These are phyloP conservation scores for Gleditsia sinensis DNA, from an alignment of 306 rosid species.

Conservation along the genomic window DNA sequence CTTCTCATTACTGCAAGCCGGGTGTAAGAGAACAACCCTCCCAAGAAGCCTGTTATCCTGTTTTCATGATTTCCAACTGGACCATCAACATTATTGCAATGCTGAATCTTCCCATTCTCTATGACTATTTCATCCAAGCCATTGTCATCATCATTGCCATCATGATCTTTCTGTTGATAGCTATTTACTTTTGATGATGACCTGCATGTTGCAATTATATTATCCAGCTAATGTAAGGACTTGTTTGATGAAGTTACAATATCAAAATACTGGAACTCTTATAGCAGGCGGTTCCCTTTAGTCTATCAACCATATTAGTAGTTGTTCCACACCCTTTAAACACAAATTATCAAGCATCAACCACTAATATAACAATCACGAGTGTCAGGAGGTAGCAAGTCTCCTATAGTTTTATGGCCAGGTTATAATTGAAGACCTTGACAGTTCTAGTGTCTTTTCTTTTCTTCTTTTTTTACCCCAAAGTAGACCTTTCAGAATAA, in stretches of 20 bases:
- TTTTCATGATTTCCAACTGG: constrained; percentile 21
- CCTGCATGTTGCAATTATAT: constrained; percentile 47
- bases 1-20: constrained; percentile 38
- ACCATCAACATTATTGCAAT: constrained; percentile 26
- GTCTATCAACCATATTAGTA: not conserved
- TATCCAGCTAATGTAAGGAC: constrained; percentile 10
- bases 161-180: constrained; percentile 32
- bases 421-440: not conserved
- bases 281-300: constrained; percentile 10
- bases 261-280: constrained; percentile 16
- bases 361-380: not conserved
- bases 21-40: constrained; percentile 56
- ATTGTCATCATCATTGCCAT: constrained; percentile 34
- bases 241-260: constrained; percentile 9
- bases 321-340: constrained; percentile 1
- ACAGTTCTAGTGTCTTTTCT: not conserved
- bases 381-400: too few species aligned
- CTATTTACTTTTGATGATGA: constrained; percentile 35
- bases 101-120: constrained; percentile 53
- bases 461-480: too few species aligned
- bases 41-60: constrained; percentile 44
- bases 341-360: not conserved
- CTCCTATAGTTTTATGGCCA: not conserved
- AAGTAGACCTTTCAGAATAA: not conserved
- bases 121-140: constrained; percentile 43